These are phyloP conservation scores for Sarcodon sp. DNA, from an alignment of 768 basidiomycete genomes.

Conservation along the genomic window DNA sequence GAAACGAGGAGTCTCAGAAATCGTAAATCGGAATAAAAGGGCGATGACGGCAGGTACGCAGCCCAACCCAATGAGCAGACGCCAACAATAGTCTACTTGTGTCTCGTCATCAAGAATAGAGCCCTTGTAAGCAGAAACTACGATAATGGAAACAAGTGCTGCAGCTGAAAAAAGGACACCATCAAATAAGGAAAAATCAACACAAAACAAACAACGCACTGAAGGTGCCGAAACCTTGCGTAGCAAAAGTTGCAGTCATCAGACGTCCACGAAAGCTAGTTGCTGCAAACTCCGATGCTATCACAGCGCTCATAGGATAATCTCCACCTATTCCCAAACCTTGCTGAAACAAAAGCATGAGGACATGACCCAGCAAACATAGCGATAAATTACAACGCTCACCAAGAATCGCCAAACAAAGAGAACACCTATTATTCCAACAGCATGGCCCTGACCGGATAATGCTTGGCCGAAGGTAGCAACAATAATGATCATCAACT, in stretches of 20 bases:
- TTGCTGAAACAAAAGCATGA: constrained; percentile 4
- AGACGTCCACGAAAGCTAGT: constrained; percentile 31
- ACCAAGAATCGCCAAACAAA: not conserved
- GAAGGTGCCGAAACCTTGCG: constrained; percentile 32
- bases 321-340: constrained; percentile 75
- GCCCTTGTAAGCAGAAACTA: constrained; percentile 57
- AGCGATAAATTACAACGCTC: not conserved
- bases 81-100: constrained; percentile 44
- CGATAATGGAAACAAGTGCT: constrained; percentile 54
- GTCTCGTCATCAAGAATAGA: constrained; percentile 33
- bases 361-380: not conserved
- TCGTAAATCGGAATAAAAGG: constrained; percentile 33
- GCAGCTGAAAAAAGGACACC: constrained; percentile 35
- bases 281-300: constrained; percentile 48
- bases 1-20: constrained; percentile 35
- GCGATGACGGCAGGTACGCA: constrained; percentile 30
- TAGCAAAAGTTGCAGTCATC: constrained; percentile 36
- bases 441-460: not conserved
- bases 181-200: not conserved
- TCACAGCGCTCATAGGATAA: constrained; percentile 64
- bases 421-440: no score
- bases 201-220: constrained; percentile 4
- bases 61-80: constrained; percentile 33
- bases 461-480: constrained; percentile 46
- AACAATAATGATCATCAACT: constrained; percentile 69